Evolutionary conservation across 208 protist genomes (phyloP), one percentile per base, ranked within the genome.

Genomic region (Trypanosoma avium): DNA sequence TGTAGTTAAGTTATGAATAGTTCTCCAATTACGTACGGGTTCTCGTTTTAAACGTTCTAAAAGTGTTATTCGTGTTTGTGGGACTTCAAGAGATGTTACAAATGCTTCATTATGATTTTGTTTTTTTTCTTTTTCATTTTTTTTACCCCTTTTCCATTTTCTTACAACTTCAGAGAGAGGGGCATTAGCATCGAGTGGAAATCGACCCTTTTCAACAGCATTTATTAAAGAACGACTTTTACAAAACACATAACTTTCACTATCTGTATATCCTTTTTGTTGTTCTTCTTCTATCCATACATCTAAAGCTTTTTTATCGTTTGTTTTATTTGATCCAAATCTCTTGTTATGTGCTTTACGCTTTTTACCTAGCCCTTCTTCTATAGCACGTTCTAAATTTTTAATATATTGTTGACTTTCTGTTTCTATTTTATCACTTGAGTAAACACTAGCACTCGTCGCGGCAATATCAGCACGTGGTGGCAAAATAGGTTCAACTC

Each of bases 1-100:
- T n/a, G 35, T 48, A 45, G 72, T 63, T 2, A 66, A 68, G 35
- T 79, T 79, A 4, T 69, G 63, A 36, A 84, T 21, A 5, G 80
- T 27, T 30, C 70, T 35, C 66, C 85, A 91, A 67, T 71, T 87
- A 5, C 63, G 55, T 15, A 88, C 81, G 0, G 80, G 78, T 33
- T 84, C 67, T 10, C 52, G 40, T 8, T 79, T 50, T 27, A 75
- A 13, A 15, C 60, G 61, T 6, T 57, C 52, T 32, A 55, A 19
- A 30, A 59, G 43, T n/a, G 35, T 61, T 9, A 19, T 42, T 22
- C 21, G 27, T 22, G 0, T 17, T 33, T 26, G 24, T 10, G 24
- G 21, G 35, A 3, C 6, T 38, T 45, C 24, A 7, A n/a, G 17
- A 10, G 60, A 45, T 19, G 36, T 22, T 48, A 56, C 1, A 19